Conservation (phyloP, 768 basidiomycete species). For the Phanerodontia chrysosporium region DNA sequence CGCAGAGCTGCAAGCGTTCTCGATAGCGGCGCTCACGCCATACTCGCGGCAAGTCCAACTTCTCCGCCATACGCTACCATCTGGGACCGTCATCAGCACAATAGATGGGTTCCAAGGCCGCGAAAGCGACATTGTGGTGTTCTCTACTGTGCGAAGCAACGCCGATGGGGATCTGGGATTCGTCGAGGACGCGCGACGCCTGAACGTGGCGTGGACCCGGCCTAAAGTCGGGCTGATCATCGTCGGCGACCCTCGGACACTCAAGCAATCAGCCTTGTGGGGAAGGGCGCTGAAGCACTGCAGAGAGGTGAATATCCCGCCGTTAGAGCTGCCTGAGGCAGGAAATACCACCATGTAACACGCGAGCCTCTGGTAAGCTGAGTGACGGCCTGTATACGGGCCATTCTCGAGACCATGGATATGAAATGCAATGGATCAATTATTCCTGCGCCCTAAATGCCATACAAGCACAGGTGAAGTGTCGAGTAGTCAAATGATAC, state of each 20-base stretch:
- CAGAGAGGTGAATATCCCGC: slow-evolving; percentile 20
- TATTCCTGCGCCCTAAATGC: no score
- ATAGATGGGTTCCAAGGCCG: slow-evolving; percentile 67
- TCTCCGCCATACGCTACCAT: slow-evolving; percentile 37
- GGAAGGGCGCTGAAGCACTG: slow-evolving; percentile 40
- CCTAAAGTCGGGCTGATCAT: slow-evolving; percentile 55
- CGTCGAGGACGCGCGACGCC: slow-evolving; percentile 51
- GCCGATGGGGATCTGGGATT: slow-evolving; percentile 59
- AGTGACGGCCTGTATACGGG: no score
- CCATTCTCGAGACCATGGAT: no score
- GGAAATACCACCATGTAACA: no score
- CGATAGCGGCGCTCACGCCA: slow-evolving; percentile 51
- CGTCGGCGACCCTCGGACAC: slow-evolving; percentile 52
- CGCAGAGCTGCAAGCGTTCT: slow-evolving; percentile 1
- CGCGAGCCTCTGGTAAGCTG: no score
- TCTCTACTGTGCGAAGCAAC: slow-evolving; percentile 62
- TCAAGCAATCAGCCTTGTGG: slow-evolving; percentile 45
- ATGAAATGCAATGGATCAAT: no score
- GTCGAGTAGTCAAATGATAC: no score
- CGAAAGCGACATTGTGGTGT: slow-evolving; percentile 64
- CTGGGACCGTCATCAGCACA: slow-evolving; percentile 38
- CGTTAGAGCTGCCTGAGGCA: slow-evolving; percentile 6
- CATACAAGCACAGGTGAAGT: no score
- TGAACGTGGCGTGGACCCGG: slow-evolving; percentile 73
- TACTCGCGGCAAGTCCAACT: slow-evolving; percentile 54